Percentiles rank a stretch among this genome's conserved stretches.
Conservation (phyloP, 768 basidiomycete species). For the Rhodotorula kratochvilovae region DNA sequence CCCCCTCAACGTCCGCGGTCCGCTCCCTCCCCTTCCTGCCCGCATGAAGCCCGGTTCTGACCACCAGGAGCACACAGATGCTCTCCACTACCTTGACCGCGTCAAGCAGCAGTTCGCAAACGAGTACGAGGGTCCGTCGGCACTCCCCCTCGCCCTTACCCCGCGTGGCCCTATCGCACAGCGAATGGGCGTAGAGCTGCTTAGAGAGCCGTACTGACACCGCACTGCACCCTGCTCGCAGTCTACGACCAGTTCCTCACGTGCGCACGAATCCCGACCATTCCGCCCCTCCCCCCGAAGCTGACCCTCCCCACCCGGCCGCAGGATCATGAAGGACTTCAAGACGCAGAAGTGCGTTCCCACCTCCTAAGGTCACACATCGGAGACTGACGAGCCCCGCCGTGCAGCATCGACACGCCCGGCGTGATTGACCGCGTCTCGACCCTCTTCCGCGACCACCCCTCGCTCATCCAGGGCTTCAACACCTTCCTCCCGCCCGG, state of each 20-base stretch:
- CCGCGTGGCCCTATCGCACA: too few relatives aligned
- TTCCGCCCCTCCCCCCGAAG: neutral
- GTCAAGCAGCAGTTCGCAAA: conserved; percentile 45
- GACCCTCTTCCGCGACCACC: conserved; percentile 84
- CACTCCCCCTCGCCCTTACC: neutral
- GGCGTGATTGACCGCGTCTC: conserved; percentile 95
- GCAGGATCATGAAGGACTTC: conserved; percentile 92
- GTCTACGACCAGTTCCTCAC: conserved; percentile 40
- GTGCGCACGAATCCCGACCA: neutral
- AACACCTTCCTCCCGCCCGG: conserved; percentile 94
- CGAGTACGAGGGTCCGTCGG: conserved; percentile 35
- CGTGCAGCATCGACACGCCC: conserved; percentile 84
- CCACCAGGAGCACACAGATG: conserved; percentile 29
- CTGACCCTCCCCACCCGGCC: neutral
- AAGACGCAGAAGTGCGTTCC: conserved; percentile 66
- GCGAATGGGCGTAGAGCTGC: neutral
- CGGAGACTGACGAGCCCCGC: conserved; percentile 5
- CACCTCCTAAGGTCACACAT: too few relatives aligned
- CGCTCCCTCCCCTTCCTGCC: neutral
- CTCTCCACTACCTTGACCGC: conserved; percentile 45
- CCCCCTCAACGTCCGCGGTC: conserved; percentile 38
- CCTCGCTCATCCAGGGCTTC: conserved; percentile 88
- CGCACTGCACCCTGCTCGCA: neutral
- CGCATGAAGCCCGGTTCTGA: neutral
- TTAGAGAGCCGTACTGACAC: neutral